Evolutionary conservation across 352 stramenopile genomes (phyloP), one percentile per base, ranked within the genome.

Genomic region (Phytopythium delawarense): DNA sequence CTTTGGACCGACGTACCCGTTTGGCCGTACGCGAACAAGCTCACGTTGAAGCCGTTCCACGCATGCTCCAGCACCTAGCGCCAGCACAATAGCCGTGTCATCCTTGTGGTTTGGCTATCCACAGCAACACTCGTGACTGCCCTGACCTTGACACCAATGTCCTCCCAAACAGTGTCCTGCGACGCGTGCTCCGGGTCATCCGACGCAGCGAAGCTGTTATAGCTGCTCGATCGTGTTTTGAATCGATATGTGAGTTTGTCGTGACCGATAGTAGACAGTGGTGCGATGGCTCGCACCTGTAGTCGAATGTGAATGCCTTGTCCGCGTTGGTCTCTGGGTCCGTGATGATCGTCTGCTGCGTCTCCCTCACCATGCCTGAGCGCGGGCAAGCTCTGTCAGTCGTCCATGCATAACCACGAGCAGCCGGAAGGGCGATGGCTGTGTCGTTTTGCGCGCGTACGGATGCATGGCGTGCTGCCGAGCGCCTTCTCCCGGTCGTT

Each of bases 11-110:
- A 32, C 32, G 9, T 65, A 75, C 70, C 70, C n/a, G 87, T 96
- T 59, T 96, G 87, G 0, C 87, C 87, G 58, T 96, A 95, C 7
- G 87, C 87, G 57, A 96, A 96, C 30, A 96, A 68, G 35, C 82
- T 94, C 18, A 94, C 85, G 50, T 96, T 95, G 80, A 95, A 96
- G 13, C 88, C 88, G 63, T 93, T 91, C 86, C 85, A 96, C 1
- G 88, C 88, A 60, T 96, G 90, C 63, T 96, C 86, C 6, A 96
- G 75, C 20, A 96, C 87, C 69, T 87, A 48, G 12, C 13, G 42
- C 0, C 18, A 46, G 20, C 5, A 23, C 23, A 30, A 63, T 20
- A 49, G 23, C 60, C 40, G 35, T 12, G 7, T 59, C 28, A 57
- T 40, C 1, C 35, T 6, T 16, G 35, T 40, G 35, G 28, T 32